These are phyloP conservation scores for Fusarium scirpi DNA, from an alignment of 2,329 filamentous ascomycete genomes.

Conservation along the genomic window DNA sequence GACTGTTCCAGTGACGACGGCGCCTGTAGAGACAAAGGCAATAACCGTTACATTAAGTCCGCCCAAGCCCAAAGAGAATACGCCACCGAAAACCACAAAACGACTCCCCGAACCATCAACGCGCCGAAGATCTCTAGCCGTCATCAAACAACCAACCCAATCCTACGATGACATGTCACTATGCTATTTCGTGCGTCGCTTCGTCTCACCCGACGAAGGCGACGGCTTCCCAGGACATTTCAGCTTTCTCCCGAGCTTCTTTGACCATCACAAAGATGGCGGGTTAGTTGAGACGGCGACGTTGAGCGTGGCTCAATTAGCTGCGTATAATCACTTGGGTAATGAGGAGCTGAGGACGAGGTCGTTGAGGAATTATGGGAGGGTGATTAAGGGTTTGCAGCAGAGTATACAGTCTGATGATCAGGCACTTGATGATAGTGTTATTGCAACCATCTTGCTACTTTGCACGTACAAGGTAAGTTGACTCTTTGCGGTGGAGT, in stretches of 20 bases:
- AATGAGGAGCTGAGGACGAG: constrained; percentile 45
- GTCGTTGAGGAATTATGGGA: constrained; percentile 49
- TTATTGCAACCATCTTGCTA: constrained; percentile 48
- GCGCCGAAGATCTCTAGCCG: constrained; percentile 1
- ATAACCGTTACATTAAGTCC: not conserved
- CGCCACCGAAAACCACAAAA: not conserved
- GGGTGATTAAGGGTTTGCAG: constrained; percentile 47
- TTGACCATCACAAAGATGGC: constrained; percentile 41
- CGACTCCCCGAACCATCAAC: not conserved
- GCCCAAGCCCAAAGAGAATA: not conserved
- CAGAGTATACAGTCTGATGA: constrained; percentile 44
- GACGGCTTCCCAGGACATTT: constrained; percentile 52
- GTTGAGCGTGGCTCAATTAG: constrained; percentile 51
- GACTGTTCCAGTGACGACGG: not conserved
- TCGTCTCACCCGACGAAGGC: constrained; percentile 47
- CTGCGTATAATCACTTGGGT: constrained; percentile 51
- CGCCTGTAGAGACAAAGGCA: not conserved
- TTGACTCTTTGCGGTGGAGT: not conserved
- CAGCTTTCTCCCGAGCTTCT: constrained; percentile 50
- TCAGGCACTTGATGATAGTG: constrained; percentile 47
- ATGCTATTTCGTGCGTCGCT: constrained; percentile 52
- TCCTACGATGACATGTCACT: constrained; percentile 49
- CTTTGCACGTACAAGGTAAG: constrained; percentile 49
- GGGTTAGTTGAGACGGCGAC: constrained; percentile 50
- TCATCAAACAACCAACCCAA: constrained; percentile 18